These are phyloP conservation scores for Tolypocladium endophyticum DNA, from an alignment of 2,329 filamentous ascomycete genomes.

Conservation along the genomic window DNA sequence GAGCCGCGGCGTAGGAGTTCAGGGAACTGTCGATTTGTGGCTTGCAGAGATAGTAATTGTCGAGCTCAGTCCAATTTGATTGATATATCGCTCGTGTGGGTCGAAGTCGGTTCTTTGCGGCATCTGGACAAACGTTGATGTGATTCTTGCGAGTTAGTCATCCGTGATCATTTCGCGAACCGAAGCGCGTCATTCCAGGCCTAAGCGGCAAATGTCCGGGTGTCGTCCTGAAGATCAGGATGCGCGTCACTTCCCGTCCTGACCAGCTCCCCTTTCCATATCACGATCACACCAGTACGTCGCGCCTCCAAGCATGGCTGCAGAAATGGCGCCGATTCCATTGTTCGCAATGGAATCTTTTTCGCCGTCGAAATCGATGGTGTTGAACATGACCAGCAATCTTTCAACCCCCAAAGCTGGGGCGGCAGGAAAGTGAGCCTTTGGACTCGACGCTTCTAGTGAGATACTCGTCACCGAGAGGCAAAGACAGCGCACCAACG, in stretches of 20 bases:
- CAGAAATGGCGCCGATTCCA: constrained; percentile 7
- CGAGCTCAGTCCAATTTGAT: background rate
- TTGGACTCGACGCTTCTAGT: constrained; percentile 13
- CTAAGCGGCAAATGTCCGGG: constrained; percentile 2
- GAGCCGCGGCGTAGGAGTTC: background rate
- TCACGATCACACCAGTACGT: background rate
- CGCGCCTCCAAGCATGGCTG: constrained; percentile 10
- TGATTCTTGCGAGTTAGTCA: background rate
- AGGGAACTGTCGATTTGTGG: background rate
- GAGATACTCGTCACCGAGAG: constrained; percentile 9
- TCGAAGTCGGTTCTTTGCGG: background rate
- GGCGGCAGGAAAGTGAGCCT: constrained; percentile 32
- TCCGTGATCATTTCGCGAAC: background rate
- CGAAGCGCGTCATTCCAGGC: background rate
- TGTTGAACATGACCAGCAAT: constrained; percentile 9
- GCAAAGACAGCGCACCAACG: constrained; percentile 8
- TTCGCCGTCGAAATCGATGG: constrained; percentile 6
- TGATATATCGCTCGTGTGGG: background rate
- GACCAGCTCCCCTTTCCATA: background rate
- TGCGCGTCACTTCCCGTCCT: constrained; percentile 4
- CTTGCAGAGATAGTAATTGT: background rate
- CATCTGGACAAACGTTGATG: background rate
- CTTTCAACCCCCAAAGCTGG: constrained; percentile 42
- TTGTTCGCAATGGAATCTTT: constrained; percentile 11
- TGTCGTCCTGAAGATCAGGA: background rate